These are phyloP conservation scores for Rhodotorula sp. DNA, from an alignment of 1,284 basidiomycete genomes.

Conservation along the genomic window DNA sequence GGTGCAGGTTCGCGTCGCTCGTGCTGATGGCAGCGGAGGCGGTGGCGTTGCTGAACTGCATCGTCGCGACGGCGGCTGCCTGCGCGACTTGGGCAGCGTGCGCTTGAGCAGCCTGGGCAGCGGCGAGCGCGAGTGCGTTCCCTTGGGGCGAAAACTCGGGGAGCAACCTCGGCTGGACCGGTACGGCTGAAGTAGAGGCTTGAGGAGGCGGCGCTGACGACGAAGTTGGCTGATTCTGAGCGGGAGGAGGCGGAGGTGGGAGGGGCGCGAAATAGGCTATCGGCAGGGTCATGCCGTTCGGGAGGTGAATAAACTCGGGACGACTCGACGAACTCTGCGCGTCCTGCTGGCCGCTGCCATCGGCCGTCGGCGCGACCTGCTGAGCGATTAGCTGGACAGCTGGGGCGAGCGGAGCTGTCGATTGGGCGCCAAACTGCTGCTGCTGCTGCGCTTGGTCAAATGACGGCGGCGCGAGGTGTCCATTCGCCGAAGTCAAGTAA, in stretches of 20 bases:
- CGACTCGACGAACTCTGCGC: not conserved
- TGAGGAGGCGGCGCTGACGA: not conserved
- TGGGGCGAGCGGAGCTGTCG: not conserved
- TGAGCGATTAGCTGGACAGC: not conserved
- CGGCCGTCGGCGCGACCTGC: not conserved
- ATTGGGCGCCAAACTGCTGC: not conserved
- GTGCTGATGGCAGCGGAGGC: not conserved
- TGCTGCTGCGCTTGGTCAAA: not conserved
- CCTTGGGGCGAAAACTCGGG: conserved; percentile 11
- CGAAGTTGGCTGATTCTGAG: not conserved
- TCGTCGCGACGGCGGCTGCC: not conserved
- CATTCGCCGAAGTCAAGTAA: conserved; percentile 1
- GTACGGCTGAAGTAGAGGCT: not conserved
- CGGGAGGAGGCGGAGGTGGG: not conserved
- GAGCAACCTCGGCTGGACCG: not conserved
- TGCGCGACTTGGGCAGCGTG: conserved; percentile 1
- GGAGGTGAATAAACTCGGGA: conserved; percentile 3
- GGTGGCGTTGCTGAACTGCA: not conserved
- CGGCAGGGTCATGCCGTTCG: conserved; percentile 6
- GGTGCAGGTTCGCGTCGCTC: not conserved
- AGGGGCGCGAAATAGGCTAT: conserved; percentile 1
- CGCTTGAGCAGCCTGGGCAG: conserved; percentile 10
- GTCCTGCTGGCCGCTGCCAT: not conserved
- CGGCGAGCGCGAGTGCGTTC: conserved; percentile 14
- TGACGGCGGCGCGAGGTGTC: conserved; percentile 18